phyloP scores from a whole-genome alignment of 176 grass and related monocot species.

The Poa annua region DNA sequence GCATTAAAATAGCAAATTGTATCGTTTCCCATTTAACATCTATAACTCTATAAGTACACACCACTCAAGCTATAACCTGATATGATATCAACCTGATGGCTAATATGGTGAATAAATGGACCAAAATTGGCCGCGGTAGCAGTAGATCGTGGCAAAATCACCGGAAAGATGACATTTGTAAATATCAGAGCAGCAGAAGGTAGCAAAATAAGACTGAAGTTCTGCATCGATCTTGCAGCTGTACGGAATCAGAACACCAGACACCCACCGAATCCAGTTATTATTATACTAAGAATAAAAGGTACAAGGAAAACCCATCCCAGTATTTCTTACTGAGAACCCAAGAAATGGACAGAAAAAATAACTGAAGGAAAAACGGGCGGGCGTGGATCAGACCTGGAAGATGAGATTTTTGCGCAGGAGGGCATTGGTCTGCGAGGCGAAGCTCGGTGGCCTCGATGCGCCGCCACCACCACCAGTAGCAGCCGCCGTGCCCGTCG shows the following conservation, averaged over 20 bases:
- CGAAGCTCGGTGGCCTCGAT: slow-evolving; percentile 46
- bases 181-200: background rate
- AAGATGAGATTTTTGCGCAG: slow-evolving; percentile 69
- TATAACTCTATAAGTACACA: too few relatives aligned
- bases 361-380: background rate
- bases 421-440: slow-evolving; percentile 68
- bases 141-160: background rate
- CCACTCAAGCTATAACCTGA: background rate
- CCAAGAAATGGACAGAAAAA: background rate
- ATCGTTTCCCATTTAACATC: too few relatives aligned
- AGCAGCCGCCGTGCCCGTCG: background rate
- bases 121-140: background rate
- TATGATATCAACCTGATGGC: background rate
- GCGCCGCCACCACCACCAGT: background rate
- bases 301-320: background rate
- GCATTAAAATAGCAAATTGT: too few relatives aligned
- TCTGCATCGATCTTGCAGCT: background rate
- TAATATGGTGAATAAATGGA: background rate
- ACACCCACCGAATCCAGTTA: slow-evolving; percentile 14
- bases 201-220: background rate
- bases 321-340: background rate
- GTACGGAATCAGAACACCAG: background rate
- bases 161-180: background rate
- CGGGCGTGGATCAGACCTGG: slow-evolving; percentile 43
- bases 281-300: background rate